These are phyloP conservation scores for Peniophora sp. DNA, from an alignment of 1,284 basidiomycete species.

Conservation along the genomic window DNA sequence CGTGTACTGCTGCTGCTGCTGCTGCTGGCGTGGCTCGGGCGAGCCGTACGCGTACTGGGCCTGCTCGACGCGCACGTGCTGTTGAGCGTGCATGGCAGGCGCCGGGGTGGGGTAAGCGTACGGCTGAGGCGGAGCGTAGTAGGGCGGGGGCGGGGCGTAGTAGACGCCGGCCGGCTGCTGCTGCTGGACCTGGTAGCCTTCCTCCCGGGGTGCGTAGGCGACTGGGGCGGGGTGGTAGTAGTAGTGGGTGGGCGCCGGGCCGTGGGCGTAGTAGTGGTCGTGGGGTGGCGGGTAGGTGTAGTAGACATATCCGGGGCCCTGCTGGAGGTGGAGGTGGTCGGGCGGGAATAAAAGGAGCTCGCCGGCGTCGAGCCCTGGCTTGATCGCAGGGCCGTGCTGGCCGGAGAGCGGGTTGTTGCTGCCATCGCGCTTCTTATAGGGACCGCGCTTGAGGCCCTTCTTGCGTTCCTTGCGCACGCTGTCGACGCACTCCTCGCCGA, in stretches of 20 bases:
- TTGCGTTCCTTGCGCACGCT: constrained; percentile 79
- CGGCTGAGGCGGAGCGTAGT: too few relatives aligned
- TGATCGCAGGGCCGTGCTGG: constrained; percentile 38
- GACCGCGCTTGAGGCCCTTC: constrained; percentile 81
- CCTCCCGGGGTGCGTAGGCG: constrained; percentile 3
- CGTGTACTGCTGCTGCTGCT: too few relatives aligned
- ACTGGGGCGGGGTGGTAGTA: constrained; percentile 8
- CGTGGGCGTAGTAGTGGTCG: constrained; percentile 36
- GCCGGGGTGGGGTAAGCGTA: too few relatives aligned
- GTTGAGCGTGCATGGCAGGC: too few relatives aligned
- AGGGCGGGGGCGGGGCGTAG: too few relatives aligned
- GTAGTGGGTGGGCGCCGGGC: constrained; percentile 17
- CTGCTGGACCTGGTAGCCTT: too few relatives aligned
- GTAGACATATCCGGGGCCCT: constrained; percentile 35
- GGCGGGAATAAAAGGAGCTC: constrained; percentile 39
- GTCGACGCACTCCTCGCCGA: constrained; percentile 73
- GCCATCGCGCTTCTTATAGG: constrained; percentile 90
- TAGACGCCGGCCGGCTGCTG: too few relatives aligned
- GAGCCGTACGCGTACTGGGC: too few relatives aligned
- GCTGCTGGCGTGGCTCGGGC: too few relatives aligned
- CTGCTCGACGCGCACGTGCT: too few relatives aligned
- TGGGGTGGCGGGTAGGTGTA: constrained; percentile 48
- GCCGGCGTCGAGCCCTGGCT: constrained; percentile 35
- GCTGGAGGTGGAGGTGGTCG: constrained; percentile 33
- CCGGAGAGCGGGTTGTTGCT: constrained; percentile 53